Evolutionary conservation across 2,329 filamentous ascomycete species (phyloP).

Genomic region (Rhynchosporium agropyri): DNA sequence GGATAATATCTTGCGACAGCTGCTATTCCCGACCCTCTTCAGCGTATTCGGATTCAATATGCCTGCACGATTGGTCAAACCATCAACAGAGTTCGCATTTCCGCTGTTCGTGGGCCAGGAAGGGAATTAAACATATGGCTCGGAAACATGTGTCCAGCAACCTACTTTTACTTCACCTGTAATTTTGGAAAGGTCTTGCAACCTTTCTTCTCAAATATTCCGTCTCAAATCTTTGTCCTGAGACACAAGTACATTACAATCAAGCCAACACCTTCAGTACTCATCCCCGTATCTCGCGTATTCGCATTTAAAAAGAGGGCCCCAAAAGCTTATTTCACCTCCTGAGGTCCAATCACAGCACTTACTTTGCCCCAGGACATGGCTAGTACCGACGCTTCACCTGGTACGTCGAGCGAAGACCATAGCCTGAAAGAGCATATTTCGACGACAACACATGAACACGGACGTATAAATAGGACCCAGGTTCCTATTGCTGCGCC

Average conservation of each 20-base stretch:
- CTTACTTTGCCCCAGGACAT: constrained; percentile 18
- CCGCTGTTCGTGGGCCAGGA: constrained; percentile 14
- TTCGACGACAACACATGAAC: constrained; percentile 23
- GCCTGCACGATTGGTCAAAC: constrained; percentile 3
- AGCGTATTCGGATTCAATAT: constrained; percentile 20
- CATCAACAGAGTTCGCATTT: background rate
- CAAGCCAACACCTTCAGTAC: background rate
- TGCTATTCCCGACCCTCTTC: background rate
- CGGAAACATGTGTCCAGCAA: background rate
- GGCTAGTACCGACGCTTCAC: constrained; percentile 27
- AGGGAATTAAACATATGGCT: background rate
- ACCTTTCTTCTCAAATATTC: background rate
- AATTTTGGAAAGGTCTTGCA: background rate
- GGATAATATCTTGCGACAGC: background rate
- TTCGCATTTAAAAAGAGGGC: constrained; percentile 1
- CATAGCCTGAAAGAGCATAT: constrained; percentile 29
- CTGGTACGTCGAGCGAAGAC: constrained; percentile 9
- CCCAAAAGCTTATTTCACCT: constrained; percentile 13
- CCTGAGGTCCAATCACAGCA: constrained; percentile 26
- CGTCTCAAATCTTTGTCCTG: background rate
- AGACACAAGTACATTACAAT: background rate
- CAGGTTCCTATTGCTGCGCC: constrained; percentile 25
- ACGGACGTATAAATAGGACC: constrained; percentile 10
- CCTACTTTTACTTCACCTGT: background rate
- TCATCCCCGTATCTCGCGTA: constrained; percentile 1